Conservation (phyloP, 345 rosid genomes). For the Cardiospermum halicacabum region DNA sequence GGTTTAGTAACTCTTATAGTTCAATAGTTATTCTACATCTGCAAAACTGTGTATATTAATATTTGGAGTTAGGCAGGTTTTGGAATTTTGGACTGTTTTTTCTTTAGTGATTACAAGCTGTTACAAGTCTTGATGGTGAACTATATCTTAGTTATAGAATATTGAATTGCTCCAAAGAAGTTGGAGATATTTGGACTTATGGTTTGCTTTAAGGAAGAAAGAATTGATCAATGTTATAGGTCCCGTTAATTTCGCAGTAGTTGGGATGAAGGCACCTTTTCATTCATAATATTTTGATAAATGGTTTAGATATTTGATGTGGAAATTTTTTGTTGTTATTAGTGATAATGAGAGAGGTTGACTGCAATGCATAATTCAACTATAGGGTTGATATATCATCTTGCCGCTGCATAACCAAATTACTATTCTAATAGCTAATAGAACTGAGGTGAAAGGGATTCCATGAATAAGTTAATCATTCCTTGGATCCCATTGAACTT, state of each 20-base stretch:
- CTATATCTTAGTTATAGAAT: background rate
- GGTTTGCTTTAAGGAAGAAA: background rate
- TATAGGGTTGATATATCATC: background rate
- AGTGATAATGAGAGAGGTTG: background rate
- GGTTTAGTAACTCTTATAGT: constrained; percentile 53
- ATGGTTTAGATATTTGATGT: background rate
- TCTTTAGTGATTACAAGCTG: background rate
- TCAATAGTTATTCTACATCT: constrained; percentile 13
- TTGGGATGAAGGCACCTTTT: background rate
- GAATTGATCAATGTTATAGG: background rate
- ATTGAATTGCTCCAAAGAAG: background rate
- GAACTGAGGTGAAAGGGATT: background rate
- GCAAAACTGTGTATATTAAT: background rate
- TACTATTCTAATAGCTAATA: background rate
- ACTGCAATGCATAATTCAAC: background rate
- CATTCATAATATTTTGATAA: background rate
- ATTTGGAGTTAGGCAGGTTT: background rate
- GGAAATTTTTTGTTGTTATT: background rate
- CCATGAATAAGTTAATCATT: background rate
- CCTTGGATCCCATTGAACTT: background rate
- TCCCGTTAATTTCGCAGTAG: background rate
- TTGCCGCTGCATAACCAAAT: background rate
- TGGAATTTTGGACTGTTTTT: background rate
- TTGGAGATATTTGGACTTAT: background rate
- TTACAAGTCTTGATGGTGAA: background rate